phyloP scores from a whole-genome alignment of 192 early-diverging fungal genomes.

The Coemansia sp. region DNA sequence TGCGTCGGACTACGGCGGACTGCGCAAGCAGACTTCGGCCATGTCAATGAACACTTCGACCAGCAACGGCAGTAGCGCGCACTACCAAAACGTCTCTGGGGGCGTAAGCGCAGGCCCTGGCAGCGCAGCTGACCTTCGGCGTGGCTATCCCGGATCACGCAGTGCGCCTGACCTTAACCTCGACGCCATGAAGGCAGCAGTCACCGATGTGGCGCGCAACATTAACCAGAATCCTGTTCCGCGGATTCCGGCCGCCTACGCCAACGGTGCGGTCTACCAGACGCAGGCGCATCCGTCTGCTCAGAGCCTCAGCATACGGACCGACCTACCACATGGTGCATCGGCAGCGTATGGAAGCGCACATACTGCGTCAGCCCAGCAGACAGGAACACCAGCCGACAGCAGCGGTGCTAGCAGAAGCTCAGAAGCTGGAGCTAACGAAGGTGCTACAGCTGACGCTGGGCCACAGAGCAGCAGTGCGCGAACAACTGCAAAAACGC shows the following conservation, averaged over 20 bases:
- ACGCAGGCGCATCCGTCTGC: background rate
- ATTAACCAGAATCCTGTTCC: constrained; percentile 39
- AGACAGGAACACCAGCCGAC: background rate
- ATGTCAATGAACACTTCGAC: constrained; percentile 24
- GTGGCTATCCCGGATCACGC: constrained; percentile 37
- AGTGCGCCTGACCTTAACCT: constrained; percentile 52
- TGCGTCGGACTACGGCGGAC: constrained; percentile 17
- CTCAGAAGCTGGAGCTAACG: constrained; percentile 1
- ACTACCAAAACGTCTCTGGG: constrained; percentile 1
- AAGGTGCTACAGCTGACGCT: background rate
- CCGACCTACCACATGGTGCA: constrained; percentile 4
- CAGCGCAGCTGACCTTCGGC: constrained; percentile 18
- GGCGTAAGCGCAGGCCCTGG: background rate
- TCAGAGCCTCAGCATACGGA: constrained; percentile 9
- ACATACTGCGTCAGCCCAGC: background rate
- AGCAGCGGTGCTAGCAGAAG: background rate
- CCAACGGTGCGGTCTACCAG: background rate
- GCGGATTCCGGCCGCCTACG: constrained; percentile 30
- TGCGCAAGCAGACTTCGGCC: constrained; percentile 45
- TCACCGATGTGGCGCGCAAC: constrained; percentile 24
- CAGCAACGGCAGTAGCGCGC: constrained; percentile 6
- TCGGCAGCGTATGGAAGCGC: background rate
- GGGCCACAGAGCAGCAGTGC: background rate
- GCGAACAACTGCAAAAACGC: background rate
- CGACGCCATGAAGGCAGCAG: constrained; percentile 33